These are phyloP conservation scores for Cyclotella distinguenda DNA, from an alignment of 108 stramenopile species.

Conservation along the genomic window DNA sequence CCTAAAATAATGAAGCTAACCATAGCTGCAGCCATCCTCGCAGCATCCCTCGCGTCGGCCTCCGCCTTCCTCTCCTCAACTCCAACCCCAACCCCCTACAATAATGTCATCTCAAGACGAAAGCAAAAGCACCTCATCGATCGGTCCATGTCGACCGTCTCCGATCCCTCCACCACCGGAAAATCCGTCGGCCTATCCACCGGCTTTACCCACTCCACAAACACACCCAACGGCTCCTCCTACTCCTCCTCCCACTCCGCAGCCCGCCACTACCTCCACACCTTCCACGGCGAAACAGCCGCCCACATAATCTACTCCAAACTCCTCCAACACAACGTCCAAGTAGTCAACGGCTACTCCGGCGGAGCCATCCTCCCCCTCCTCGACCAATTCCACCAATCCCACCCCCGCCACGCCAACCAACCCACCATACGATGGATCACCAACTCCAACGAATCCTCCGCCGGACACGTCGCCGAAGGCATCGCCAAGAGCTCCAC, in stretches of 20 bases:
- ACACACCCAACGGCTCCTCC: slow-evolving; percentile 33
- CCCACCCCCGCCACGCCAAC: slow-evolving; percentile 74
- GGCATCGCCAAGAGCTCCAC: slow-evolving; percentile 85
- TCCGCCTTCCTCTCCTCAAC: slow-evolving; percentile 9
- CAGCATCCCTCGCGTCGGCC: slow-evolving; percentile 4
- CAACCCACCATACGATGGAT: slow-evolving; percentile 79
- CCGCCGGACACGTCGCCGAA: slow-evolving; percentile 87
- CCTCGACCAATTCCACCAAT: slow-evolving; percentile 83
- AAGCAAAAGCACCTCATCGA: not conserved
- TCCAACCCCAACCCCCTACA: not conserved
- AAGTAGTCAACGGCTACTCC: slow-evolving; percentile 90
- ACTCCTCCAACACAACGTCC: slow-evolving; percentile 75
- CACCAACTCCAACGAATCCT: slow-evolving; percentile 86
- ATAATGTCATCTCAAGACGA: not conserved
- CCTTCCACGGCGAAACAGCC: slow-evolving; percentile 68
- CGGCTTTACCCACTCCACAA: slow-evolving; percentile 30
- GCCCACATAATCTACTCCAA: slow-evolving; percentile 84
- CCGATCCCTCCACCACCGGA: slow-evolving; percentile 37
- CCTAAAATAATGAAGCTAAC: slow-evolving; percentile 14
- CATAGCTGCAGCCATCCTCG: slow-evolving; percentile 21
- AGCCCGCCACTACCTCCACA: slow-evolving; percentile 41
- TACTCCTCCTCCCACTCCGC: slow-evolving; percentile 28
- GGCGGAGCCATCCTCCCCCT: slow-evolving; percentile 91
- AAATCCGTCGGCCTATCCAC: slow-evolving; percentile 42
- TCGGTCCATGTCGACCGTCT: slow-evolving; percentile 32